These are phyloP conservation scores for Melaleuca quinquenervia DNA, from an alignment of 345 rosid species.

Conservation along the genomic window DNA sequence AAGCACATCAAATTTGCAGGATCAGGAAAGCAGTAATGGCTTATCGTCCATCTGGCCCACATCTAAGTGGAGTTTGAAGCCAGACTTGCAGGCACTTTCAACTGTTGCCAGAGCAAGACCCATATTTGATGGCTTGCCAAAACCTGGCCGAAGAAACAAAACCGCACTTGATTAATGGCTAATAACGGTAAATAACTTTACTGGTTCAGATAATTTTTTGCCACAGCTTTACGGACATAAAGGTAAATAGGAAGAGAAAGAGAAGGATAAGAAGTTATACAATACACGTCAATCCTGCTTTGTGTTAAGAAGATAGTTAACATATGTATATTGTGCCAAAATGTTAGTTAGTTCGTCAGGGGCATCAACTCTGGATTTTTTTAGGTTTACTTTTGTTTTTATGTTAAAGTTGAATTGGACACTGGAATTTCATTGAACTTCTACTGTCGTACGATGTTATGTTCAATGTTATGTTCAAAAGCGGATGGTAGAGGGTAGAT, in stretches of 20 bases:
- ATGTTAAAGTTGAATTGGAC: neutral
- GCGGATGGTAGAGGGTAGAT: neutral
- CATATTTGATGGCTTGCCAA: constrained; percentile 71
- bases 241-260: neutral
- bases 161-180: constrained; percentile 61
- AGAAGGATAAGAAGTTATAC: neutral
- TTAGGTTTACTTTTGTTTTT: neutral
- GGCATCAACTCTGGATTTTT: neutral
- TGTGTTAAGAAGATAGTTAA: neutral
- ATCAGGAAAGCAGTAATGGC: constrained; percentile 22
- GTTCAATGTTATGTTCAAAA: too few species aligned
- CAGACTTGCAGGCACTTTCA: constrained; percentile 50
- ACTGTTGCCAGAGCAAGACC: constrained; percentile 44
- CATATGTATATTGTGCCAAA: neutral
- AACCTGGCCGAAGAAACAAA: constrained; percentile 58
- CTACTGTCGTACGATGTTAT: neutral
- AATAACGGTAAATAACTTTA: neutral
- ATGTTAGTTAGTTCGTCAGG: neutral
- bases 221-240: neutral
- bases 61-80: constrained; percentile 49
- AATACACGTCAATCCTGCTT: neutral
- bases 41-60: constrained; percentile 38
- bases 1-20: constrained; percentile 69
- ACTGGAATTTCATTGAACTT: neutral
- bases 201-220: neutral